Evolutionary conservation across 1,284 basidiomycete genomes (phyloP), one percentile per base, ranked within the genome.

Genomic region (Moniliella sp.): DNA sequence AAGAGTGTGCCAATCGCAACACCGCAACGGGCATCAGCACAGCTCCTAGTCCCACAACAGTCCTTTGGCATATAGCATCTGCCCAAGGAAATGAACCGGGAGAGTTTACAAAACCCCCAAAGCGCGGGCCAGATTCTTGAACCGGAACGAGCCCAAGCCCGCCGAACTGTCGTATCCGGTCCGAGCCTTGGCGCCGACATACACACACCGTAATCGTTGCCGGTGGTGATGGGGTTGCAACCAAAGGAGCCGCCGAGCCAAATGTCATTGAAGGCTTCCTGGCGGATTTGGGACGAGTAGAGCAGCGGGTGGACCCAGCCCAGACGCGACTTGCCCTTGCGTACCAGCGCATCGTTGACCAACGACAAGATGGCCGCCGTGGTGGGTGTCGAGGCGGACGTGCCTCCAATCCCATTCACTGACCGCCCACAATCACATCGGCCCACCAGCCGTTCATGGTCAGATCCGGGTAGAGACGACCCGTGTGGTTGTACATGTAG

Each of bases 401-500:
- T 40, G 14, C 39, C 39, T 5, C 36, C 36, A 4, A 35, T 31
- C n/a, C 17, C 11, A 10, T 13, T 27, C 2, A 17, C 18, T 27
- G 19, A n/a, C 25, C 25, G 11, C 13, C 17, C 8, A 15, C 12
- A 8, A 14, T 11, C 7, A 32, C 15, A 7, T 28, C 27, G 29
- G 30, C 33, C 13, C 18, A 29, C 23, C 13, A 15, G 3, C 38
- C 40, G 18, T 35, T 32, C 15, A 38, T 38, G 10, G 30, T 23
- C 13, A 40, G 10, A 25, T 42, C 40, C 10, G 40, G 40, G 26
- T 18, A 42, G 17, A 25, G 21, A 10, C 40, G 25, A 4, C 40
- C 37, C 11, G 7, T 30, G 12, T 12, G 21, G 29, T 42, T 42
- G 31, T 35, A 42, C 25, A 18, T n/a, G 8, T n/a, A n/a, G 21